A percentile compares a stretch with the other conserved stretches of the same genome.
phyloP scores from a whole-genome alignment of 441 rosid genomes.

The Pelargonium cotyledonis region DNA sequence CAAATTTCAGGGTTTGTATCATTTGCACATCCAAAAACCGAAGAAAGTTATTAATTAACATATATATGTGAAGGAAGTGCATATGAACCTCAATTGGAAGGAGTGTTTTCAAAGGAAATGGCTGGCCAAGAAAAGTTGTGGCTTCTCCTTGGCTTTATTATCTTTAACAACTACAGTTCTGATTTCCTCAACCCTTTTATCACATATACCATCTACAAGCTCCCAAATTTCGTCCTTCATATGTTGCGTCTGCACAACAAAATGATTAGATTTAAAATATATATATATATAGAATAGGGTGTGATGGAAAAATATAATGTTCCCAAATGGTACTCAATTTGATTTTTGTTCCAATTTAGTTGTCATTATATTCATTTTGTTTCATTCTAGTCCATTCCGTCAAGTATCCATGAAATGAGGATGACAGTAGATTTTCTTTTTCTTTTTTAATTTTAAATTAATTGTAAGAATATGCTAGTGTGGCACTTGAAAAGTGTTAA shows the following conservation, averaged over 20 bases:
- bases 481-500: too few relatives aligned
- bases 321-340: too few relatives aligned
- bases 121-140: constrained; percentile 77
- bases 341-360: too few relatives aligned
- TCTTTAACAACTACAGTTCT: constrained; percentile 52
- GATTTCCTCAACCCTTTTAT: constrained; percentile 63
- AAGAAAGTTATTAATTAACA: not conserved
- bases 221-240: constrained; percentile 83
- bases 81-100: constrained; percentile 3
- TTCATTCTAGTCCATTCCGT: too few relatives aligned
- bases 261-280: not conserved
- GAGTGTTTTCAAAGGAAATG: constrained; percentile 58
- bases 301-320: not conserved
- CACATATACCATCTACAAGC: constrained; percentile 79
- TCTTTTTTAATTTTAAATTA: too few relatives aligned
- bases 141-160: constrained; percentile 65
- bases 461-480: too few relatives aligned
- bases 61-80: constrained; percentile 2
- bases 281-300: not conserved
- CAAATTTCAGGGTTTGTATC: not conserved
- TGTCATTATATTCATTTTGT: too few relatives aligned
- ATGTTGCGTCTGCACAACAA: constrained; percentile 56
- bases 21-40: not conserved
- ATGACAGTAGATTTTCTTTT: too few relatives aligned
- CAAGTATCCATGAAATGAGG: too few relatives aligned